phyloP scores from a whole-genome alignment of 352 stramenopile genomes.

The Globisporangium irregulare region DNA sequence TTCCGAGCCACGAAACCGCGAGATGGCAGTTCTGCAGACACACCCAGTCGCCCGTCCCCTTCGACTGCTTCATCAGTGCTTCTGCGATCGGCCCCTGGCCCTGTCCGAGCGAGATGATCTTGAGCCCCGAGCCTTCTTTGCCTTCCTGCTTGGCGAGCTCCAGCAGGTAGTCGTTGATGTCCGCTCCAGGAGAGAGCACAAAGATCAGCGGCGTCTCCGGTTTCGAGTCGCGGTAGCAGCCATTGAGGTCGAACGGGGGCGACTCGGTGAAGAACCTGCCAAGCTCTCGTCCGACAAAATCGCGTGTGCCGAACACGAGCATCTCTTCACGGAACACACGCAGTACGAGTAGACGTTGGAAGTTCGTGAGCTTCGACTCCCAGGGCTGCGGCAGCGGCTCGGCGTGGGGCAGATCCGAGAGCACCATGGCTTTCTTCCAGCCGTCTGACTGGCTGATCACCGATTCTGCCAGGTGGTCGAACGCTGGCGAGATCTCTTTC shows the following conservation, averaged over 20 bases:
- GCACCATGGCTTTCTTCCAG: slow-evolving; percentile 80
- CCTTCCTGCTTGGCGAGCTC: slow-evolving; percentile 88
- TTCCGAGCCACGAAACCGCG: slow-evolving; percentile 87
- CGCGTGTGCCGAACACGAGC: slow-evolving; percentile 82
- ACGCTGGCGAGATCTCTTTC: slow-evolving; percentile 57
- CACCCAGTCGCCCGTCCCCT: slow-evolving; percentile 91
- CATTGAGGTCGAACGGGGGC: slow-evolving; percentile 90
- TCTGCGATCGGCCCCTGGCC: slow-evolving; percentile 92
- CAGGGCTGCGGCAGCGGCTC: slow-evolving; percentile 64
- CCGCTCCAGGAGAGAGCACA: slow-evolving; percentile 89
- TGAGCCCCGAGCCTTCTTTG: slow-evolving; percentile 82
- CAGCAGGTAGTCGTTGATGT: slow-evolving; percentile 94
- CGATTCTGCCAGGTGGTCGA: slow-evolving; percentile 43
- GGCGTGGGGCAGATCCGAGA: slow-evolving; percentile 75
- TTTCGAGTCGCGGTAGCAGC: slow-evolving; percentile 91
- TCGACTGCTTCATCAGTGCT: slow-evolving; percentile 88
- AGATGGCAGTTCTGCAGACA: slow-evolving; percentile 95
- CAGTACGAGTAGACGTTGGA: slow-evolving; percentile 90
- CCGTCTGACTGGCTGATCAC: slow-evolving; percentile 38
- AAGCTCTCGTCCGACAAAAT: slow-evolving; percentile 82
- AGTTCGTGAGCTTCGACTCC: slow-evolving; percentile 75
- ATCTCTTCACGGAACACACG: slow-evolving; percentile 90
- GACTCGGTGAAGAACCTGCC: slow-evolving; percentile 88
- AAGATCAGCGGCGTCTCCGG: slow-evolving; percentile 92
- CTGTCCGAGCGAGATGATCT: slow-evolving; percentile 94